Evolutionary conservation across 108 stramenopile species (phyloP), one percentile per base, ranked within the genome.

Genomic region (Thalassiosira profunda): DNA sequence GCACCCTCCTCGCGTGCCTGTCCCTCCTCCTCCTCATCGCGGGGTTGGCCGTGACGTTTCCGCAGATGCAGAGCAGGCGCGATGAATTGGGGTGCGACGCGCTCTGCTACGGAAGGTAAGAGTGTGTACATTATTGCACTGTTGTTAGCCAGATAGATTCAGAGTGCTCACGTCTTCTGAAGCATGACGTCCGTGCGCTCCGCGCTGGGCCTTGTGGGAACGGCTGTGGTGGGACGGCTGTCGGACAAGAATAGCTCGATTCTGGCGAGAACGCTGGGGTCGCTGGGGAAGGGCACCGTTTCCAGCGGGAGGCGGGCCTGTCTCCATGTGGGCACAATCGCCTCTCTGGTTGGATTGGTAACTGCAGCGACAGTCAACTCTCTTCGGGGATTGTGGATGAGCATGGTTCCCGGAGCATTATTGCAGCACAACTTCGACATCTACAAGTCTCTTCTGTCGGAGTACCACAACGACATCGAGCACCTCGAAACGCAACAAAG

Each of bases 351-450:
- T 37, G 83, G 86, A 15, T 34, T 87, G 18, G 21, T 79, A 4
- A 45, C 85, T 37, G 76, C 77, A 8, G 44, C 41, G 29, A 51
- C 52, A 0, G 67, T 84, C 5, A 61, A 63, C 7, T 71, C 82
- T 1, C 58, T 91, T 12, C 15, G 20, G 1, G 74, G 79, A 24
- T 62, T 96, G 49, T 96, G 83, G 84, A 53, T 87, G 0, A 84
- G 85, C 42, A 81, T 93, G 76, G 68, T 93, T 24, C 94, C 94
- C 12, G 74, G 73, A 5, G 81, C 91, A 7, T 68, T 90, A 40
- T 63, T 90, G 11, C 87, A 96, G 54, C 90, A 96, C 35, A 92
- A 93, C 65, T 86, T 90, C 42, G 80, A 66, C 31, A 81, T 93
- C 1, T 65, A 86, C 44, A 96, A 96, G 49, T 86, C 91, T 1